Base-by-base conservation (phyloP, 23 red algal species). In the Agarophyton chilense region DNA sequence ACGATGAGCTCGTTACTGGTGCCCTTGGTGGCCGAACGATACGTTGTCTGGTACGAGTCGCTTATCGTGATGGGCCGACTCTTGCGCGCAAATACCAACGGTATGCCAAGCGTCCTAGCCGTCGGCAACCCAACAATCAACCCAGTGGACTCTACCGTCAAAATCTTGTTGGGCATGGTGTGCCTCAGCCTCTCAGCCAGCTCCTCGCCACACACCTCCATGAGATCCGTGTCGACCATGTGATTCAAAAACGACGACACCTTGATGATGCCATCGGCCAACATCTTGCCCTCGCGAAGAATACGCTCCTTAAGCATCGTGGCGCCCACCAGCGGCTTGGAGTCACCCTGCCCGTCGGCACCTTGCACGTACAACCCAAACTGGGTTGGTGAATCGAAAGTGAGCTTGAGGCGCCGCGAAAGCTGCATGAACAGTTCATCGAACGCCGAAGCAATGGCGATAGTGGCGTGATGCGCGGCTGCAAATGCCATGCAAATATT, bases 181-280 rank as follows among this genome's bases (percentile, higher is more conserved):
- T 90, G 33, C 28, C 73, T 28, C 81, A 98, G 56, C 29, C 91
- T 54, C 75, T 81, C 78, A 8, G 95, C 90, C 52, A 98, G 81
- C 49, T 98, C 95, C 60, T 94, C 68, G 49, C 95, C 95, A 52
- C 95, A 98, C 26, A 86, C 72, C 71, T 93, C 89, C 75, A 93
- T 90, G 12, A 98, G 81, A 21, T 90, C 82, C 21, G 89, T 89
- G 41, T 98, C 95, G 9, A 98, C 95, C 90, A 83, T 88, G 81
- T 98, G 95, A 56, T 98, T 98, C 50, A 98, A 63, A 81, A 98
- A 98, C 26, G 90, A 90, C 18, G 82, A 86, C 51, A 98, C 95
- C 74, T 98, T 98, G 75, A 98, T 76, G 34, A 98, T 91, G 55
- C 84, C 84, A 21, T 81, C 95, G 21, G 40, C 44, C 35, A 98